phyloP scores from a whole-genome alignment of 306 rosid species.

The Corylus avellana region DNA sequence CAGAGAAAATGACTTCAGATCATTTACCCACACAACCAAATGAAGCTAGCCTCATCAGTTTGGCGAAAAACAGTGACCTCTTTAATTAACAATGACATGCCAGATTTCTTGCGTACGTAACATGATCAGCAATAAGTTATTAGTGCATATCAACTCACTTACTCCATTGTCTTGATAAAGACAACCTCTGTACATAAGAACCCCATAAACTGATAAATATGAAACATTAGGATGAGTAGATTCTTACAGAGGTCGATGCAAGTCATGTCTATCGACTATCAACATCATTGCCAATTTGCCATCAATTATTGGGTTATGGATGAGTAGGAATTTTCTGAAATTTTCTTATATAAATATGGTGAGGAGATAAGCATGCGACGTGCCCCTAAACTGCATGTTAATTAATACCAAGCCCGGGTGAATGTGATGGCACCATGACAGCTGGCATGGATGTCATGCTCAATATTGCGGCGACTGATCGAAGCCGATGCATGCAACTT shows the following conservation, averaged over 20 bases:
- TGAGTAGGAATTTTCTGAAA: slow-evolving; percentile 17
- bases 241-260: neutral
- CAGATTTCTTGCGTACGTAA: neutral
- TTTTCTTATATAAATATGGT: slow-evolving; percentile 1
- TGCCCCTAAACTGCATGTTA: neutral
- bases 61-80: slow-evolving; percentile 5
- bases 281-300: neutral
- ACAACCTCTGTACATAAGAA: no score
- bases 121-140: neutral
- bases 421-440: neutral
- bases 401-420: neutral
- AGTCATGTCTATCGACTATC: neutral
- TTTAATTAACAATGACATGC: neutral
- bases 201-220: no score
- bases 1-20: slow-evolving; percentile 34
- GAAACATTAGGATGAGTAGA: neutral
- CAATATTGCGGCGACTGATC: neutral
- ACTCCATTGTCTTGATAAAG: neutral
- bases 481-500: neutral
- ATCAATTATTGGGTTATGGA: neutral
- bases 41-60: neutral
- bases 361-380: neutral
- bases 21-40: neutral
- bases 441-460: neutral
- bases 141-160: neutral